Evolutionary conservation across 202 grass and related monocot genomes (phyloP).

Genomic region (Panicum virgatum): DNA sequence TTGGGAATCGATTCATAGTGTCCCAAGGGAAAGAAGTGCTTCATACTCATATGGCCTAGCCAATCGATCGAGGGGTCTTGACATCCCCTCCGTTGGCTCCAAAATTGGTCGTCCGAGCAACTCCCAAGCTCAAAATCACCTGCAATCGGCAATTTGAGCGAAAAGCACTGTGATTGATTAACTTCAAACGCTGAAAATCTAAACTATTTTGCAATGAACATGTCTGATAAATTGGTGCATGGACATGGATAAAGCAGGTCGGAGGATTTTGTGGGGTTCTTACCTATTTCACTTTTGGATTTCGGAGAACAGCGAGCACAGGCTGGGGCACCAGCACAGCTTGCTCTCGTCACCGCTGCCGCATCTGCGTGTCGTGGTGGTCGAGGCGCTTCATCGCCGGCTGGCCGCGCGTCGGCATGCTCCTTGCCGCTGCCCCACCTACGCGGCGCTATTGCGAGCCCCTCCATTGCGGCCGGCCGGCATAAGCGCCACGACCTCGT

Average conservation of each 20-base stretch:
- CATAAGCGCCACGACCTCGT: too few relatives aligned
- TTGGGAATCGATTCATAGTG: not conserved
- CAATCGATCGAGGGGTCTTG: conserved; percentile 52
- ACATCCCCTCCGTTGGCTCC: conserved; percentile 55
- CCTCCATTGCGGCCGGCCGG: too few relatives aligned
- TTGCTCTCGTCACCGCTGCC: too few relatives aligned
- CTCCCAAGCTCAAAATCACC: conserved; percentile 35
- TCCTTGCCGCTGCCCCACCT: too few relatives aligned
- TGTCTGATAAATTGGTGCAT: not conserved
- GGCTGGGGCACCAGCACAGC: too few relatives aligned
- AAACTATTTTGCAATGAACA: not conserved
- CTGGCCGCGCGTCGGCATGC: too few relatives aligned
- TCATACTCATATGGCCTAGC: too few relatives aligned
- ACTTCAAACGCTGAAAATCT: not conserved
- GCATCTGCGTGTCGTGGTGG: too few relatives aligned
- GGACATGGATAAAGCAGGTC: not conserved
- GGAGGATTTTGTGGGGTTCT: not conserved
- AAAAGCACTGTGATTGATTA: not conserved
- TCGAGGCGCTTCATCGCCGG: too few relatives aligned
- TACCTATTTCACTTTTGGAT: conserved; percentile 23
- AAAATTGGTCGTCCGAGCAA: conserved; percentile 22
- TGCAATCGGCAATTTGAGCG: conserved; percentile 1
- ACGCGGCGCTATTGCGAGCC: too few relatives aligned
- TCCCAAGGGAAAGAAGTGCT: too few relatives aligned
- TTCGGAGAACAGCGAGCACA: too few relatives aligned